phyloP scores from a whole-genome alignment of 2,329 filamentous ascomycete genomes.

The Cladosporium austrohemisphaericum region DNA sequence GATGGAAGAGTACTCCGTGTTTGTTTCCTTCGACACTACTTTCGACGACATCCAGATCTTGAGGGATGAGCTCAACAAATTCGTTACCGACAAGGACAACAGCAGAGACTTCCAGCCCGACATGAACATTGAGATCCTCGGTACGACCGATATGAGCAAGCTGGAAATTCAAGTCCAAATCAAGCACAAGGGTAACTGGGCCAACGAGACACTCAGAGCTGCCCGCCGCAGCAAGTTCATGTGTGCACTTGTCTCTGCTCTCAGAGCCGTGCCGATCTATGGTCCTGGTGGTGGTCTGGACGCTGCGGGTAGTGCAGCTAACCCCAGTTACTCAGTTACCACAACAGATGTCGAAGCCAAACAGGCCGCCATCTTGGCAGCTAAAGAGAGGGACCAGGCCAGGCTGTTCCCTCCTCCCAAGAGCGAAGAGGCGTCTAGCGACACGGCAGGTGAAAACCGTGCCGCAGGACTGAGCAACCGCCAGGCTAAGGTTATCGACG shows the following conservation, averaged over 20 bases:
- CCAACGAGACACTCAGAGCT: slow-evolving; percentile 72
- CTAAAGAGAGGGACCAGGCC: slow-evolving; percentile 44
- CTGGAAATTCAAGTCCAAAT: slow-evolving; percentile 78
- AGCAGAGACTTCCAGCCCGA: slow-evolving; percentile 86
- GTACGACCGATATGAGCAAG: slow-evolving; percentile 80
- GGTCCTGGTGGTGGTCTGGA: slow-evolving; percentile 69
- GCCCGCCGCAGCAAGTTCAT: slow-evolving; percentile 91
- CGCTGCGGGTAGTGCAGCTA: slow-evolving; percentile 59
- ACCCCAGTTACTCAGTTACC: slow-evolving; percentile 76
- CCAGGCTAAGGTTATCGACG: slow-evolving; percentile 38
- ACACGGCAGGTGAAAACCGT: slow-evolving; percentile 13
- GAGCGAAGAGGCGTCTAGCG: slow-evolving; percentile 23
- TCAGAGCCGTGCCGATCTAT: slow-evolving; percentile 83
- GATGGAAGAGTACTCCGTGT: slow-evolving; percentile 77
- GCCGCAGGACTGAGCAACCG: slow-evolving; percentile 26
- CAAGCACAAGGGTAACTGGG: slow-evolving; percentile 69
- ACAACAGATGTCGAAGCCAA: slow-evolving; percentile 67
- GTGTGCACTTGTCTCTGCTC: slow-evolving; percentile 80
- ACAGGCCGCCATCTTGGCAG: slow-evolving; percentile 55
- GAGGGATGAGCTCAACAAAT: slow-evolving; percentile 77
- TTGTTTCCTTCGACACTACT: slow-evolving; percentile 77
- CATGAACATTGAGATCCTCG: slow-evolving; percentile 67
- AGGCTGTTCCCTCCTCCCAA: slow-evolving; percentile 58
- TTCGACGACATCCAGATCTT: slow-evolving; percentile 88
- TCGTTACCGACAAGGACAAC: slow-evolving; percentile 81